Conservation (phyloP, 2,329 filamentous ascomycete species). For the Pyrenophora seminiperda region DNA sequence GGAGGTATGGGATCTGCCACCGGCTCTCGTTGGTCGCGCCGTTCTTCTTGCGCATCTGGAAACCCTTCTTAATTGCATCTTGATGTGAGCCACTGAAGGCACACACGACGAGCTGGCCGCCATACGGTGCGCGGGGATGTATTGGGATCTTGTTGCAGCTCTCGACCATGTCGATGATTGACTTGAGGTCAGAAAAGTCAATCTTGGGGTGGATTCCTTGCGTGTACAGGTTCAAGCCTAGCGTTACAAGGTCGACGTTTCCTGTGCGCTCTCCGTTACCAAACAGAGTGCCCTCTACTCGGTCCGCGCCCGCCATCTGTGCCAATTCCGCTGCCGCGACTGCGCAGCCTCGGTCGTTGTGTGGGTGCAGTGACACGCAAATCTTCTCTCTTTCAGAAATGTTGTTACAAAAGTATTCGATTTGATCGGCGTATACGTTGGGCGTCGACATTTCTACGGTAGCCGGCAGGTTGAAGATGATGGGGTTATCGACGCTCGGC, state of each 20-base stretch:
- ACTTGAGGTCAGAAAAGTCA: slow-evolving; percentile 88
- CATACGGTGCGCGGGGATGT: slow-evolving; percentile 87
- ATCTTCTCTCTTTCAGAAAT: slow-evolving; percentile 86
- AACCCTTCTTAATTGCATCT: slow-evolving; percentile 92
- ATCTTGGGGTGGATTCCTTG: slow-evolving; percentile 84
- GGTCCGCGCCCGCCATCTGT: slow-evolving; percentile 94
- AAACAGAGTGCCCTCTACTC: slow-evolving; percentile 92
- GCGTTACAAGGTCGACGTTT: slow-evolving; percentile 91
- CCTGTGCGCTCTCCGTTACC: slow-evolving; percentile 95
- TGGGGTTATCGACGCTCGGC: slow-evolving; percentile 75
- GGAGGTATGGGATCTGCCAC: slow-evolving; percentile 91
- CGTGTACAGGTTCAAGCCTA: slow-evolving; percentile 92
- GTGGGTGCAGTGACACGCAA: slow-evolving; percentile 86
- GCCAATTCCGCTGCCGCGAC: slow-evolving; percentile 88
- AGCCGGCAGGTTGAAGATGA: slow-evolving; percentile 96
- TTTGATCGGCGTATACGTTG: slow-evolving; percentile 94
- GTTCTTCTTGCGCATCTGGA: slow-evolving; percentile 69
- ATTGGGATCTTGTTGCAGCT: slow-evolving; percentile 93
- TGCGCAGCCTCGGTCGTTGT: slow-evolving; percentile 92
- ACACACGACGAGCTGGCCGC: slow-evolving; percentile 86
- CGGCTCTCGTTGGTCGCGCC: slow-evolving; percentile 65
- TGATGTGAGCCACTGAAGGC: slow-evolving; percentile 93
- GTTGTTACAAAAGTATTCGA: slow-evolving; percentile 91
- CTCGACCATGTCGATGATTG: slow-evolving; percentile 87
- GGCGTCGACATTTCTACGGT: slow-evolving; percentile 95